These are phyloP conservation scores for Flammula alnicola DNA, from an alignment of 1,284 basidiomycete genomes.

Conservation along the genomic window DNA sequence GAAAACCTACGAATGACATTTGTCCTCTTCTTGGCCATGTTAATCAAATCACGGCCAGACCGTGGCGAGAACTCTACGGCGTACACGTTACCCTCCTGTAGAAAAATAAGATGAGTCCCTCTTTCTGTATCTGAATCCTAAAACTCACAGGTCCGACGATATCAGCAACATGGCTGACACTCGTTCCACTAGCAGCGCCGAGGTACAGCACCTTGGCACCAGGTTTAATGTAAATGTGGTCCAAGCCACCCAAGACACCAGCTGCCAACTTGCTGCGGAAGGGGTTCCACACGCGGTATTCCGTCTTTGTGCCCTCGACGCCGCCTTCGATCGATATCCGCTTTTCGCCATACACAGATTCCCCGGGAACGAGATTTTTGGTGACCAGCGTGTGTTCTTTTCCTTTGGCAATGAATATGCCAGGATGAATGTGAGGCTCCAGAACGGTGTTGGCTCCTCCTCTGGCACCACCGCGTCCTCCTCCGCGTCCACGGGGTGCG, in stretches of 20 bases:
- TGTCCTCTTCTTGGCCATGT: slow-evolving; percentile 99
- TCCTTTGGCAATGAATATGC: slow-evolving; percentile 93
- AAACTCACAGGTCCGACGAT: slow-evolving; percentile 89
- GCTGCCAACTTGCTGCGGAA: slow-evolving; percentile 98
- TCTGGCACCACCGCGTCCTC: slow-evolving; percentile 63
- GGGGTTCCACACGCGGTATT: slow-evolving; percentile 99
- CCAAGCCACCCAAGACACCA: slow-evolving; percentile 95
- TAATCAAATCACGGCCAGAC: slow-evolving; percentile 96
- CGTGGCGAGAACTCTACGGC: slow-evolving; percentile 98
- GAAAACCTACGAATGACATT: slow-evolving; percentile 91
- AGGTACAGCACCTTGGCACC: slow-evolving; percentile 98
- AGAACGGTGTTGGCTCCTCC: slow-evolving; percentile 89
- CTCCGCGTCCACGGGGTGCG: slow-evolving; percentile 47
- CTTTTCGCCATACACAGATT: slow-evolving; percentile 99
- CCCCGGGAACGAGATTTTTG: slow-evolving; percentile 96
- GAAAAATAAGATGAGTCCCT: slow-evolving; percentile 17
- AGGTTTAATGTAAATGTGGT: slow-evolving; percentile 92
- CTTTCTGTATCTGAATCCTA: slow-evolving; percentile 1
- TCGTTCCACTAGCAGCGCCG: slow-evolving; percentile 96
- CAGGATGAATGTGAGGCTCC: slow-evolving; percentile 94
- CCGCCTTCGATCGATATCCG: slow-evolving; percentile 84
- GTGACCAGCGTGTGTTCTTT: slow-evolving; percentile 98
- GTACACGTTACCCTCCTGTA: slow-evolving; percentile 92
- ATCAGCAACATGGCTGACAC: slow-evolving; percentile 98
- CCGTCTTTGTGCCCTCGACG: slow-evolving; percentile 86